Percentiles rank a stretch among this genome's conserved stretches.
phyloP scores from a whole-genome alignment of 2,329 filamentous ascomycete genomes.

The Pseudocercospora musae region DNA sequence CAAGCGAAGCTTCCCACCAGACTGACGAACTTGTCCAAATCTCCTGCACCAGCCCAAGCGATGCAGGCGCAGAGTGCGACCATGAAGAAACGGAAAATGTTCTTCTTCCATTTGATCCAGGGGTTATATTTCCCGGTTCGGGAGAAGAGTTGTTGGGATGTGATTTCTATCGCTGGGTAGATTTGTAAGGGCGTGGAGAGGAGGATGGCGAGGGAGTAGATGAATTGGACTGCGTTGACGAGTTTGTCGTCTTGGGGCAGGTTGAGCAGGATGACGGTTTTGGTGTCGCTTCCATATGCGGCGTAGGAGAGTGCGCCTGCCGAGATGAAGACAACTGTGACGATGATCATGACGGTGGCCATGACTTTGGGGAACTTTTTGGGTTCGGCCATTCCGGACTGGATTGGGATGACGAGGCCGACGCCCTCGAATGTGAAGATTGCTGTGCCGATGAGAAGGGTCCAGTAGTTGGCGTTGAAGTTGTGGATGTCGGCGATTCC shows the following conservation, averaged over 20 bases:
- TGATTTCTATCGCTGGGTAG: constrained; percentile 95
- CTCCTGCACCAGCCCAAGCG: constrained; percentile 86
- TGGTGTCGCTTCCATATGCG: constrained; percentile 89
- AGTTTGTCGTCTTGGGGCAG: constrained; percentile 92
- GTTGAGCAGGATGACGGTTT: constrained; percentile 95
- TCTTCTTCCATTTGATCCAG: constrained; percentile 99
- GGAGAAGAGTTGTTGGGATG: constrained; percentile 90
- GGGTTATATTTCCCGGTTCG: constrained; percentile 96
- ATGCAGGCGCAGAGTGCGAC: constrained; percentile 82
- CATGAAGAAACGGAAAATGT: constrained; percentile 88
- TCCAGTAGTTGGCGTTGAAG: constrained; percentile 93
- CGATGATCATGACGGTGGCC: constrained; percentile 88
- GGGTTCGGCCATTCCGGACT: constrained; percentile 92
- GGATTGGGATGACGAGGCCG: constrained; percentile 94
- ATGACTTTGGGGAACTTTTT: constrained; percentile 87
- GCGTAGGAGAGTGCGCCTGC: constrained; percentile 95
- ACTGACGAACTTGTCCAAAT: constrained; percentile 95
- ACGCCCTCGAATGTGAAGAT: constrained; percentile 99
- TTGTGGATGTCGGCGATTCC: constrained; percentile 81
- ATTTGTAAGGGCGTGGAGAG: constrained; percentile 94
- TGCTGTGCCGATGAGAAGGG: constrained; percentile 94
- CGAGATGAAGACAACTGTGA: constrained; percentile 83
- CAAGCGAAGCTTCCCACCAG: constrained; percentile 97
- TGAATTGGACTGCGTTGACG: constrained; percentile 92
- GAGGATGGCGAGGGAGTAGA: constrained; percentile 97